Evolutionary conservation across 2,329 filamentous ascomycete species (phyloP).

Genomic region (Xylariomycetidae sp.): DNA sequence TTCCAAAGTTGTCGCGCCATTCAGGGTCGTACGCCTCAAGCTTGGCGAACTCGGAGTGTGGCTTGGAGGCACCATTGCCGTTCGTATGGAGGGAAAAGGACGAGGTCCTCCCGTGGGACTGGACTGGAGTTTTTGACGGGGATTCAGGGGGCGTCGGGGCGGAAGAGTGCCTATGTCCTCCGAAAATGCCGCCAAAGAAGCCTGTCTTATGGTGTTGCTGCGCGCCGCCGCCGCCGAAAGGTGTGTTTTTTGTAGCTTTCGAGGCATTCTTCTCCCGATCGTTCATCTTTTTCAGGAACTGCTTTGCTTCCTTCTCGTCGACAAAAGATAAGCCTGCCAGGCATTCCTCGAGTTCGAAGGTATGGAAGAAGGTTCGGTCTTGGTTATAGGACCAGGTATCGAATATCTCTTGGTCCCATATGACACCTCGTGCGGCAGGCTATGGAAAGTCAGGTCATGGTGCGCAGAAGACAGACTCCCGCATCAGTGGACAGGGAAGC

Average conservation of each 20-base stretch:
- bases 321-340: slow-evolving; percentile 85
- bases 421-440: slow-evolving; percentile 74
- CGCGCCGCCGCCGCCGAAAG: slow-evolving; percentile 56
- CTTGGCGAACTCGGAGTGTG: slow-evolving; percentile 51
- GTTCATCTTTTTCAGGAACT: slow-evolving; percentile 96
- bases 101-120: slow-evolving; percentile 31
- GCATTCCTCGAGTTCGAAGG: slow-evolving; percentile 92
- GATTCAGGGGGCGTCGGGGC: slow-evolving; percentile 51
- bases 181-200: slow-evolving; percentile 56
- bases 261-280: slow-evolving; percentile 93
- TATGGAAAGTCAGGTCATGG: slow-evolving; percentile 29
- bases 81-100: no score
- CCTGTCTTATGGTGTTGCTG: slow-evolving; percentile 38
- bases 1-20: slow-evolving; percentile 61
- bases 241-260: slow-evolving; percentile 74
- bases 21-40: slow-evolving; percentile 59
- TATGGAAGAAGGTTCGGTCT: slow-evolving; percentile 95
- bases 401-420: slow-evolving; percentile 98
- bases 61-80: slow-evolving; percentile 36
- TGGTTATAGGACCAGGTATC: slow-evolving; percentile 94
- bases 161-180: slow-evolving; percentile 54
- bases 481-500: slow-evolving; percentile 31
- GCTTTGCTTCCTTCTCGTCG: slow-evolving; percentile 95
- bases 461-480: background rate
- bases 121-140: slow-evolving; percentile 32